Conservation (phyloP, 495 filamentous ascomycete species). For the Xylaria curta region DNA sequence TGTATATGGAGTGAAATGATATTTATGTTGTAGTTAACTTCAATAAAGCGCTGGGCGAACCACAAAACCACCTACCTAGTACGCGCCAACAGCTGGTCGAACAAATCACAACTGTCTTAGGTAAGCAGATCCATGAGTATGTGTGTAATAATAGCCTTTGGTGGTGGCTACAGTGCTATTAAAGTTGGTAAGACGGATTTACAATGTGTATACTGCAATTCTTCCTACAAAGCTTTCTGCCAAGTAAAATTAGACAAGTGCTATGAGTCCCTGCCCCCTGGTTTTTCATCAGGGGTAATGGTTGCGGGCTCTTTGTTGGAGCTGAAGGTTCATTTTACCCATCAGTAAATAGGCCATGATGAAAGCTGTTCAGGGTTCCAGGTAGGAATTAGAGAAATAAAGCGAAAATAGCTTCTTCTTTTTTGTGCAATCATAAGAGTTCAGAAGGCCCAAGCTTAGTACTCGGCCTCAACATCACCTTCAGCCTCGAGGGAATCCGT, state of each 20-base stretch:
- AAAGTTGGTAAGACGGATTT: conserved; percentile 43
- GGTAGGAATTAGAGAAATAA: conserved; percentile 32
- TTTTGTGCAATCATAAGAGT: conserved; percentile 34
- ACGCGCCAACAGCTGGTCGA: background rate
- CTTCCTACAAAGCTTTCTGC: conserved; percentile 38
- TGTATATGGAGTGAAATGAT: background rate
- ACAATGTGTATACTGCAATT: conserved; percentile 44
- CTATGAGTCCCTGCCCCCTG: background rate
- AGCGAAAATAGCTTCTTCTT: conserved; percentile 32
- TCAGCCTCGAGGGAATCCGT: conserved; percentile 93
- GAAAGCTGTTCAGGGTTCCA: conserved; percentile 35
- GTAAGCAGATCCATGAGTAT: background rate
- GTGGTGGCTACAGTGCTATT: conserved; percentile 35
- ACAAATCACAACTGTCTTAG: conserved; percentile 1
- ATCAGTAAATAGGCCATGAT: conserved; percentile 29
- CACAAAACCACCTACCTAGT: background rate
- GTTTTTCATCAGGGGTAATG: background rate
- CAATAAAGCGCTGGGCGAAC: background rate
- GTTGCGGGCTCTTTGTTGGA: conserved; percentile 14
- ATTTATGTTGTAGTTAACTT: background rate
- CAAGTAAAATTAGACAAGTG: conserved; percentile 15
- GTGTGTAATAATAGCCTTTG: background rate
- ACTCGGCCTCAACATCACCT: conserved; percentile 90
- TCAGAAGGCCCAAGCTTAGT: conserved; percentile 63
- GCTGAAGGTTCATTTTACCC: conserved; percentile 28